These are phyloP conservation scores for Penicillium antarcticum DNA, from an alignment of 495 filamentous ascomycete species.

Conservation along the genomic window DNA sequence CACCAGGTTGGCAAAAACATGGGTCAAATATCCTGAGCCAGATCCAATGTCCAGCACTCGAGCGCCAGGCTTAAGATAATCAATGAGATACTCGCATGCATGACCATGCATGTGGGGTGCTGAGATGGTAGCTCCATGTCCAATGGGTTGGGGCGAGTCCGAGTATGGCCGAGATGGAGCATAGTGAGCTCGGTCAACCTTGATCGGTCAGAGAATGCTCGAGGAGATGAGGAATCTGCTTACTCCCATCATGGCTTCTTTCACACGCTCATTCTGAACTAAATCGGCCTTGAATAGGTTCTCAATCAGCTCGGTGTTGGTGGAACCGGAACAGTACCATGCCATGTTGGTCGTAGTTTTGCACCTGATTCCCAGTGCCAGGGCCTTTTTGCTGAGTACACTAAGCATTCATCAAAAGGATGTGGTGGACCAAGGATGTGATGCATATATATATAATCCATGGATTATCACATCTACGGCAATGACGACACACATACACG, in stretches of 20 bases:
- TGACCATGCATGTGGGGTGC: constrained; percentile 97
- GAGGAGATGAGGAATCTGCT: constrained; percentile 8
- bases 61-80: constrained; percentile 50
- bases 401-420: not conserved
- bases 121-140: constrained; percentile 83
- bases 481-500: not conserved
- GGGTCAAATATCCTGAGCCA: constrained; percentile 88
- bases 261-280: constrained; percentile 68
- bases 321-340: constrained; percentile 78
- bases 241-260: constrained; percentile 75
- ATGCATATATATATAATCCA: too few species aligned
- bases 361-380: not conserved
- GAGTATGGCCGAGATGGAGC: constrained; percentile 70
- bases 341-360: constrained; percentile 62
- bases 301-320: constrained; percentile 73
- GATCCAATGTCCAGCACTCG: constrained; percentile 84
- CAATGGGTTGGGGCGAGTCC: constrained; percentile 89
- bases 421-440: too few species aligned
- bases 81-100: constrained; percentile 65
- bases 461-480: too few species aligned
- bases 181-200: constrained; percentile 93
- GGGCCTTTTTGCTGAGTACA: not conserved
- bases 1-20: constrained; percentile 80
- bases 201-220: not conserved
- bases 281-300: constrained; percentile 72